Evolutionary conservation across 805 yeast species (phyloP).

Genomic region (Zygotorulaspora chibaensis): DNA sequence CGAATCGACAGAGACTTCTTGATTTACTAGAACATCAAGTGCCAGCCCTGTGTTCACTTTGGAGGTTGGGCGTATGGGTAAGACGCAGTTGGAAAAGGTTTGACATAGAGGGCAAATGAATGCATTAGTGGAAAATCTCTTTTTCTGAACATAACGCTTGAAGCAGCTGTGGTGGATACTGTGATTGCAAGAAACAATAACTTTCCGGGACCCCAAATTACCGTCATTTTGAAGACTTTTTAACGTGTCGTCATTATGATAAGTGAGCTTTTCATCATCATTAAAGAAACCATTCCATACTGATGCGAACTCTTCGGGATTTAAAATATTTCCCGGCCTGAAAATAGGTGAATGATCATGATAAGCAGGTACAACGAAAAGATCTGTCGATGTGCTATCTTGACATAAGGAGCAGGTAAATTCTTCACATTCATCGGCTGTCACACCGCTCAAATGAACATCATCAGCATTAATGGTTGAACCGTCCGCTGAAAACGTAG

Average conservation of each 20-base stretch:
- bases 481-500: slow-evolving; percentile 26
- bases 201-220: slow-evolving; percentile 21
- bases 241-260: slow-evolving; percentile 19
- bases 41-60: slow-evolving; percentile 10
- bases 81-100: slow-evolving; percentile 45
- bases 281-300: slow-evolving; percentile 31
- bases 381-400: slow-evolving; percentile 44
- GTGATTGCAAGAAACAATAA: slow-evolving; percentile 86
- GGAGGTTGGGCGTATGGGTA: slow-evolving; percentile 26
- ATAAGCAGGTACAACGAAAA: slow-evolving; percentile 58
- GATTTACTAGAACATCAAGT: slow-evolving; percentile 7
- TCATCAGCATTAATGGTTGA: slow-evolving; percentile 38
- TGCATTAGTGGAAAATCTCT: slow-evolving; percentile 54
- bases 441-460: slow-evolving; percentile 38
- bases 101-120: slow-evolving; percentile 94
- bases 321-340: slow-evolving; percentile 38
- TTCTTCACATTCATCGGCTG: slow-evolving; percentile 25
- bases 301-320: slow-evolving; percentile 28
- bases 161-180: slow-evolving; percentile 85
- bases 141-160: slow-evolving; percentile 57
- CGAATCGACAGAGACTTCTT: slow-evolving; percentile 10
- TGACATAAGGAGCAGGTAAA: slow-evolving; percentile 58
- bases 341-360: slow-evolving; percentile 45
- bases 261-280: slow-evolving; percentile 22
- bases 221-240: slow-evolving; percentile 19